Evolutionary conservation across 352 stramenopile species (phyloP), one percentile per base, ranked within the genome.

Genomic region (Thraustochytrium striatum): DNA sequence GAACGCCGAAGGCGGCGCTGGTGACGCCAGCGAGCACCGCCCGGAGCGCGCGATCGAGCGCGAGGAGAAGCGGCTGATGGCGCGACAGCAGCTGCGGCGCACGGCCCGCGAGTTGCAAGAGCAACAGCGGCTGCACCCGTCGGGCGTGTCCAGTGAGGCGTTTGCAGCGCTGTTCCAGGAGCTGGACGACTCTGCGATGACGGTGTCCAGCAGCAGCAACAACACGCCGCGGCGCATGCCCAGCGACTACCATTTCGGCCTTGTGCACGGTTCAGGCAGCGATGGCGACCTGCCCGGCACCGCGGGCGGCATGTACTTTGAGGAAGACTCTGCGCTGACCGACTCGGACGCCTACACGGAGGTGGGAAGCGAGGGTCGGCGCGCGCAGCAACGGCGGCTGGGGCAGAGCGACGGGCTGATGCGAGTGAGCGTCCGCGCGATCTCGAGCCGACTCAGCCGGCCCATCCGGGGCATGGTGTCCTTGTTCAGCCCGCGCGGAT

Each of bases 1-100:
- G 47, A 55, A 55, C 47, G 47, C 13, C 11, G 25, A 62, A 1
- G 33, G 47, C 39, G 28, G 30, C n/a, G n/a, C n/a, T n/a, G n/a
- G n/a, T n/a, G n/a, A n/a, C n/a, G n/a, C n/a, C n/a, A n/a, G n/a
- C n/a, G n/a, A n/a, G n/a, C n/a, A n/a, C n/a, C n/a, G n/a, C n/a
- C n/a, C n/a, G n/a, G n/a, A n/a, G n/a, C n/a, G n/a, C 25, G 65
- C 65, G n/a, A 75, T 75, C 41, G 32, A 75, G 38, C 65, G 52
- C 32, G 65, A 75, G 36, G 65, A 75, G 35, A 21, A 61, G 41
- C 65, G 65, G 0, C 44, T 75, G 8, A 38, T 38, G 21, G 25
- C 65, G 11, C 65, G 52, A 3, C 30, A 75, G 1, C 65, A 43
- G 9, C 65, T 55, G 44, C 65, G 65, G 16, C n/a, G n/a, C n/a